phyloP scores from a whole-genome alignment of 306 rosid genomes.

The barrel medic (Medicago truncatula) region MtrunA17r5.0-ANR NC_053049.1:42719501-42720000 shows the following conservation, averaged over 20 bases:
- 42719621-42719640: background rate
- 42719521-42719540: background rate
- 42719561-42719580: background rate
- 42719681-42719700: background rate
- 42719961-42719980: background rate
- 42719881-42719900: background rate
- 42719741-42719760: background rate
- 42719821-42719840: too few relatives aligned
- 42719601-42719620: background rate
- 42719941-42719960: background rate
- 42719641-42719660: background rate
- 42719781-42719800: background rate
- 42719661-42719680: background rate
- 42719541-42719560: background rate
- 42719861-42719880: background rate
- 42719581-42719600: background rate
- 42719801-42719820: too few relatives aligned
- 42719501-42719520: background rate
- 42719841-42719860: background rate
- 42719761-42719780: background rate
- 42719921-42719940: background rate
- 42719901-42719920: background rate
- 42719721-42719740: background rate
- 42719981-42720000: background rate
- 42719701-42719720: background rate